Evolutionary conservation across 2,329 filamentous ascomycete genomes (phyloP).

Genomic region (Alternaria conjuncta): DNA sequence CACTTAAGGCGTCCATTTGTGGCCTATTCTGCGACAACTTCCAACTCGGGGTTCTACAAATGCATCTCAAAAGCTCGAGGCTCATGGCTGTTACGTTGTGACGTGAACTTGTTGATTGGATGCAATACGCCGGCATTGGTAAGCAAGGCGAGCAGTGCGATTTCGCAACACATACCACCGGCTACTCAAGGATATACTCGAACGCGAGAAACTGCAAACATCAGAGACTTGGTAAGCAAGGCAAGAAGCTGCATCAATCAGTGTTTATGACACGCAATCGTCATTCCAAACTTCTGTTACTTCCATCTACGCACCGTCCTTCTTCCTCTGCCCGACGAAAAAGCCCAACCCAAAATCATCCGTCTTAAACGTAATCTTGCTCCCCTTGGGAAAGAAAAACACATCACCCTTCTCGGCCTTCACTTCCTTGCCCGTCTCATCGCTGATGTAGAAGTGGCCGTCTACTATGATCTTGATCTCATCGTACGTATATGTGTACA

Average conservation of each 20-base stretch:
- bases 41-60: background rate
- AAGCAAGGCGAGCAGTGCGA: background rate
- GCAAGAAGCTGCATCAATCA: background rate
- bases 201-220: background rate
- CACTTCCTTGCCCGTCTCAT: slow-evolving; percentile 67
- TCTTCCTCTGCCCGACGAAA: slow-evolving; percentile 53
- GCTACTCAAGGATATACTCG: background rate
- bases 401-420: slow-evolving; percentile 68
- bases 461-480: slow-evolving; percentile 78
- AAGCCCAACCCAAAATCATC: slow-evolving; percentile 67
- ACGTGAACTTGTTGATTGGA: background rate
- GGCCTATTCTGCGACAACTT: background rate
- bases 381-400: slow-evolving; percentile 71
- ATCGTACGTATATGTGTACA: slow-evolving; percentile 73
- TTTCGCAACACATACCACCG: background rate
- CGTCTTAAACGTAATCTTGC: slow-evolving; percentile 70
- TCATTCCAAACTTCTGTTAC: background rate
- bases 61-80: background rate
- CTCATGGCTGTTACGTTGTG: background rate
- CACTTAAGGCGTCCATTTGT: background rate
- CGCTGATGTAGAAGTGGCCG: slow-evolving; percentile 68
- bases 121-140: background rate
- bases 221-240: background rate
- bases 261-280: background rate
- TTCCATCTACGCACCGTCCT: slow-evolving; percentile 25